phyloP scores from a whole-genome alignment of 2,329 filamentous ascomycete genomes.

The Mollisia scopiformis region DNA sequence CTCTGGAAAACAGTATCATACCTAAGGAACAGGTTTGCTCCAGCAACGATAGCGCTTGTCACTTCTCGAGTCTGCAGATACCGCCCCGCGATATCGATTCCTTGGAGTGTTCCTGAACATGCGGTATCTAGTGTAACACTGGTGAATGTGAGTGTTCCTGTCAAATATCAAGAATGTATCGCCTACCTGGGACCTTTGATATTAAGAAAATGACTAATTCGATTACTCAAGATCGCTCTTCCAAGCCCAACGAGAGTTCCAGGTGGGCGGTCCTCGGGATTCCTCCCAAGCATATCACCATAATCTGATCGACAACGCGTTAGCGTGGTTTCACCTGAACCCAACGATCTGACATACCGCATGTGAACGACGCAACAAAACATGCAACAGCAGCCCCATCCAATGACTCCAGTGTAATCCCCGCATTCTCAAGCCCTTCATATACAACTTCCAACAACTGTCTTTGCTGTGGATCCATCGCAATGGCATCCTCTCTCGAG shows the following conservation, averaged over 20 bases:
- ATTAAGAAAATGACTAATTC: constrained; percentile 57
- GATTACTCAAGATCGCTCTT: constrained; percentile 44
- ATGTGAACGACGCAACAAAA: constrained; percentile 19
- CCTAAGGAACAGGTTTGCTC: constrained; percentile 30
- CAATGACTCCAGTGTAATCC: constrained; percentile 10
- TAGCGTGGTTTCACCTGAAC: constrained; percentile 35
- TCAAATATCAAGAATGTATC: not conserved
- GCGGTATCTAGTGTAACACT: constrained; percentile 61
- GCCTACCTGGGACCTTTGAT: constrained; percentile 50
- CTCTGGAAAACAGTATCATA: not conserved
- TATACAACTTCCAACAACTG: constrained; percentile 61
- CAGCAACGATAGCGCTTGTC: constrained; percentile 32
- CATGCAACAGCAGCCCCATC: constrained; percentile 13
- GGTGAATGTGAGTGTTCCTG: not conserved
- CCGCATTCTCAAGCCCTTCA: constrained; percentile 53
- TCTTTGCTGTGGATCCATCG: constrained; percentile 43
- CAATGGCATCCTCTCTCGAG: constrained; percentile 38
- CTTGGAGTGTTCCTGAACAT: constrained; percentile 58
- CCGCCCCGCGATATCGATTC: constrained; percentile 47
- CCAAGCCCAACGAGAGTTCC: constrained; percentile 10
- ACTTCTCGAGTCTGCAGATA: constrained; percentile 36
- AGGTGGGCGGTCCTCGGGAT: constrained; percentile 21
- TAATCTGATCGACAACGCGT: constrained; percentile 26
- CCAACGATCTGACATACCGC: constrained; percentile 17
- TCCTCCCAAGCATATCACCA: constrained; percentile 19